Percentiles rank a stretch among this genome's conserved stretches.
Conservation (phyloP, 2,329 filamentous ascomycete genomes). For the Aspergillus pseudoterreus region DNA sequence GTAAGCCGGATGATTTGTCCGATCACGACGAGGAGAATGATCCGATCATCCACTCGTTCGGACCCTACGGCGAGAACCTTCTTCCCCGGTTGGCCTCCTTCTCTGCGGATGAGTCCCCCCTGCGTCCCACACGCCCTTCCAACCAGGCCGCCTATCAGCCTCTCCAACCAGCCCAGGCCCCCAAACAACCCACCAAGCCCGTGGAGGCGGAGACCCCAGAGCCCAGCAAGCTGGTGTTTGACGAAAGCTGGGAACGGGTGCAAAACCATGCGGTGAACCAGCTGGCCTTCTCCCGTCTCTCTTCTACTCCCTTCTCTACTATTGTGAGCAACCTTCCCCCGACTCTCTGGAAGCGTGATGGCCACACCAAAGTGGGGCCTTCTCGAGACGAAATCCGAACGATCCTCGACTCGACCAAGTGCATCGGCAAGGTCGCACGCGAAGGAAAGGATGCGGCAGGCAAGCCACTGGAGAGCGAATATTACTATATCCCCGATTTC, state of each 20-base stretch:
- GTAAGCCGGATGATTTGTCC: conserved; percentile 60
- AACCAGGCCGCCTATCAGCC: conserved; percentile 27
- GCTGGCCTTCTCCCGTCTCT: conserved; percentile 87
- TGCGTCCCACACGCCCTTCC: conserved; percentile 36
- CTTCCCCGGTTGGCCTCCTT: conserved; percentile 79
- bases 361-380: conserved; percentile 44
- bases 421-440: conserved; percentile 82
- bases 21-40: conserved; percentile 93
- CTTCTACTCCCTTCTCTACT: conserved; percentile 83
- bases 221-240: conserved; percentile 17
- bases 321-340: conserved; percentile 82
- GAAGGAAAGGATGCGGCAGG: conserved; percentile 96
- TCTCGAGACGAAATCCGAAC: conserved; percentile 62
- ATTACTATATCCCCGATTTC: conserved; percentile 89
- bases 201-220: conserved; percentile 15
- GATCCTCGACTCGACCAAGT: conserved; percentile 69
- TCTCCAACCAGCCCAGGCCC: conserved; percentile 31
- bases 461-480: conserved; percentile 89
- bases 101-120: conserved; percentile 62
- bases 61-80: conserved; percentile 81
- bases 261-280: conserved; percentile 91
- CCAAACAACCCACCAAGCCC: conserved; percentile 23
- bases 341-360: conserved; percentile 52
- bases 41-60: conserved; percentile 86
- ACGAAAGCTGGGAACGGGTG: conserved; percentile 34